Evolutionary conservation across 208 protist species (phyloP), one percentile per base, ranked within the genome.

Genomic region (Leishmania aethiopica): DNA sequence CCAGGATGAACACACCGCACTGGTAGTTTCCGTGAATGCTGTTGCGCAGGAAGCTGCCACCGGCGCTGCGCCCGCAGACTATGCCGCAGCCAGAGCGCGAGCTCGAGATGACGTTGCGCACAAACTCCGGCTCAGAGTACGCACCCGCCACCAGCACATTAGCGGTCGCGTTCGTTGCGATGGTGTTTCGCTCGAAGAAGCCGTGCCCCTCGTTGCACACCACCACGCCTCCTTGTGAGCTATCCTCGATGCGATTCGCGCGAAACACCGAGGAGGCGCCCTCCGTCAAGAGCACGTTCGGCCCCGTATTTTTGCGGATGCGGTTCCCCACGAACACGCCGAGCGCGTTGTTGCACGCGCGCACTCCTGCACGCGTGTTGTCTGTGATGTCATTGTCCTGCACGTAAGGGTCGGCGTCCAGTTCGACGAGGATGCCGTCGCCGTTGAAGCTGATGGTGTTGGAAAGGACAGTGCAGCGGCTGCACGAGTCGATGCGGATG

Each of bases 341-440:
- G 35, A 96, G 83, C 6, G 86, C 93, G 80, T 98, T 96, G 82
- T 98, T 94, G 42, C 84, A 77, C 15, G 89, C 89, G 11, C 88
- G 37, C 19, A 97, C 80, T 40, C 92, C 91, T 42, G 81, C 81
- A 7, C 86, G 76, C 8, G 86, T 10, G 80, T 87, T 94, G 55
- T 77, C 77, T 7, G 79, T 59, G 55, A 96, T 92, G 57, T 84
- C 79, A 53, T 98, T 98, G 62, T 79, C 80, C 71, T 84, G 66
- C 28, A 98, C 85, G 72, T 88, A 89, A 6, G 95, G 95, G 77
- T 98, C 95, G 10, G 90, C 91, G 83, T 95, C 93, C 53, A 93
- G 84, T 55, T 96, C 92, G 4, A 96, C 84, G n/a, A 95, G 59
- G 66, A 98, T 88, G 59, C 95, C 93, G 49, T 90, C 82, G 8